Evolutionary conservation across 148 eudicot genomes (phyloP).

Genomic region (Nepenthes mirabilis): DNA sequence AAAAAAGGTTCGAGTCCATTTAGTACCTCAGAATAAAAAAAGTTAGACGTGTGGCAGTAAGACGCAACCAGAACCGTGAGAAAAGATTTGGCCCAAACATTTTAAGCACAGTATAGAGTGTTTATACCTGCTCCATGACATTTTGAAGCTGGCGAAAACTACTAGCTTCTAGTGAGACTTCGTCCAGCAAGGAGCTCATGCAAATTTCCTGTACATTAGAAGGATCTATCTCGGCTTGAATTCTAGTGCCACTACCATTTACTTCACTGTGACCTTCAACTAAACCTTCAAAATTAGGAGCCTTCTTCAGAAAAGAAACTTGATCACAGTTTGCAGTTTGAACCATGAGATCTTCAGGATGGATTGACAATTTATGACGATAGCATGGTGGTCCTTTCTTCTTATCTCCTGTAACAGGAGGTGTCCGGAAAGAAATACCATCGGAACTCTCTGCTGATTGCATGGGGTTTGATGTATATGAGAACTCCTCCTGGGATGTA

Average conservation of each 20-base stretch:
- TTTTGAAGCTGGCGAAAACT: slow-evolving; percentile 78
- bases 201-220: slow-evolving; percentile 45
- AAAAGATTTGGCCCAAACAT: not conserved
- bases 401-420: slow-evolving; percentile 22
- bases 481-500: slow-evolving; percentile 35
- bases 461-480: slow-evolving; percentile 34
- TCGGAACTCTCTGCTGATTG: slow-evolving; percentile 20
- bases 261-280: slow-evolving; percentile 30
- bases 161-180: slow-evolving; percentile 53
- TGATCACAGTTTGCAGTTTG: slow-evolving; percentile 19
- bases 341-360: slow-evolving; percentile 12
- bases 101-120: not conserved
- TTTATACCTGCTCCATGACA: slow-evolving; percentile 69
- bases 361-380: slow-evolving; percentile 17
- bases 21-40: slow-evolving; percentile 6
- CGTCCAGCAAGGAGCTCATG: slow-evolving; percentile 48
- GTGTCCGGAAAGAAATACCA: slow-evolving; percentile 21
- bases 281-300: slow-evolving; percentile 17
- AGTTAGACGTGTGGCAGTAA: not conserved
- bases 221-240: slow-evolving; percentile 37
- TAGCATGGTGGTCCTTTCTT: slow-evolving; percentile 24
- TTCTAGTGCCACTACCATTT: slow-evolving; percentile 21
- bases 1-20: slow-evolving; percentile 16
- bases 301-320: slow-evolving; percentile 19
- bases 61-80: not conserved